These are phyloP conservation scores for Lumnitzera littorea DNA, from an alignment of 345 rosid species.

Conservation along the genomic window DNA sequence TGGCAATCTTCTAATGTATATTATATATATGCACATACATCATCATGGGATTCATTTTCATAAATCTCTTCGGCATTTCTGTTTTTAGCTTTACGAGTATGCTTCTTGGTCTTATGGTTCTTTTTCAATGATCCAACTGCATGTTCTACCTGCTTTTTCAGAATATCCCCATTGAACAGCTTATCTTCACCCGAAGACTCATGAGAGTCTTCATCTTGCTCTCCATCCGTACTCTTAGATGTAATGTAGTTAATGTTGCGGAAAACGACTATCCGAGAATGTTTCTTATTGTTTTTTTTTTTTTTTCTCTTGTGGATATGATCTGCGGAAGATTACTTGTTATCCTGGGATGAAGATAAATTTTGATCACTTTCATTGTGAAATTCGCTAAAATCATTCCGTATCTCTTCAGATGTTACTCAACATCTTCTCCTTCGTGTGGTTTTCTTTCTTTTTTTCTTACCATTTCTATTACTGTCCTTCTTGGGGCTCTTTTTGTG, in stretches of 20 bases:
- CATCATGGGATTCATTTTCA: slow-evolving; percentile 17
- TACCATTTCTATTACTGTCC: neutral
- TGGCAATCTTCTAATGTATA: too few species aligned
- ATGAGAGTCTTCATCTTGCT: slow-evolving; percentile 22
- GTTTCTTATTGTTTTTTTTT: slow-evolving; percentile 42
- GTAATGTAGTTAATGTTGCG: slow-evolving; percentile 85
- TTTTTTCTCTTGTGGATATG: slow-evolving; percentile 16
- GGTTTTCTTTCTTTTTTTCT: slow-evolving; percentile 10
- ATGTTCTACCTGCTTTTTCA: slow-evolving; percentile 46
- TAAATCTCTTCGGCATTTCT: slow-evolving; percentile 13
- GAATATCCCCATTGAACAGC: slow-evolving; percentile 37
- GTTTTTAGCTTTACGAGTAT: slow-evolving; percentile 20
- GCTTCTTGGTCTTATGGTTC: slow-evolving; percentile 22
- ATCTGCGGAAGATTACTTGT: slow-evolving; percentile 31
- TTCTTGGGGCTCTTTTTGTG: slow-evolving; percentile 7
- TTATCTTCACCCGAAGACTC: slow-evolving; percentile 44
- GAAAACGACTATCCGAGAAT: slow-evolving; percentile 70
- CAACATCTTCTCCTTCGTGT: slow-evolving; percentile 23
- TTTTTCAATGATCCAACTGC: slow-evolving; percentile 45
- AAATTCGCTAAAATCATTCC: slow-evolving; percentile 44
- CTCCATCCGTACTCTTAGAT: slow-evolving; percentile 59
- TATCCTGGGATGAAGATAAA: slow-evolving; percentile 30
- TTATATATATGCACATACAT: too few species aligned
- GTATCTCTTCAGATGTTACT: slow-evolving; percentile 33
- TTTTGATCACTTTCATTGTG: slow-evolving; percentile 46